These are phyloP conservation scores for Colletotrichum shisoi DNA, from an alignment of 2,329 filamentous ascomycete species.

Conservation along the genomic window DNA sequence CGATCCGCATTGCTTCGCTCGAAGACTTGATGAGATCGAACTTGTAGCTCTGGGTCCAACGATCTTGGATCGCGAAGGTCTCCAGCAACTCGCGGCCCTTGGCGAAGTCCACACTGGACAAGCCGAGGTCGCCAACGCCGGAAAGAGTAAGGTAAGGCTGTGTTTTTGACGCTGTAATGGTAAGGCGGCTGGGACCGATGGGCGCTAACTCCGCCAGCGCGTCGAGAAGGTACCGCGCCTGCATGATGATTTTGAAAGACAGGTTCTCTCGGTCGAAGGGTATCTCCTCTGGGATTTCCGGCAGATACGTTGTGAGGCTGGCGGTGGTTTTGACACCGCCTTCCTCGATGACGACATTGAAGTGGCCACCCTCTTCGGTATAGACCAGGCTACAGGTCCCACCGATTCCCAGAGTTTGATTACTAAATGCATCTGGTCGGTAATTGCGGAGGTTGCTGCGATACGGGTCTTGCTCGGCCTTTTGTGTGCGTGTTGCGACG, in stretches of 20 bases:
- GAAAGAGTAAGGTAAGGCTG: conserved; percentile 79
- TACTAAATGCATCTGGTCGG: conserved; percentile 78
- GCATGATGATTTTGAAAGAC: conserved; percentile 94
- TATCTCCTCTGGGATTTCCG: conserved; percentile 78
- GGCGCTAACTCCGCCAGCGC: conserved; percentile 73
- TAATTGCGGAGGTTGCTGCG: conserved; percentile 69
- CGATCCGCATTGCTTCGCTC: conserved; percentile 88
- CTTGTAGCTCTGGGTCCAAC: conserved; percentile 78
- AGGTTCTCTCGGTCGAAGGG: conserved; percentile 84
- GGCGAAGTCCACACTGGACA: conserved; percentile 72
- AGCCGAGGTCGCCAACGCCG: conserved; percentile 66
- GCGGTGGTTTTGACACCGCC: conserved; percentile 87
- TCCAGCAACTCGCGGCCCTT: conserved; percentile 74
- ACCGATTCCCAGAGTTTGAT: conserved; percentile 80
- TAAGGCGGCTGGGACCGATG: conserved; percentile 76
- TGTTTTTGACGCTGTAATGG: conserved; percentile 69
- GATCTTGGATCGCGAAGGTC: conserved; percentile 71
- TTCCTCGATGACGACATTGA: conserved; percentile 87
- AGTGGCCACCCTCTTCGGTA: conserved; percentile 73
- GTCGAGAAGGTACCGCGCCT: conserved; percentile 74
- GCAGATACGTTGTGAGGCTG: conserved; percentile 86
- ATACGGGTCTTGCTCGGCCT: conserved; percentile 67
- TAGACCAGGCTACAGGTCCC: conserved; percentile 89
- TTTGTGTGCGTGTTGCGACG: conserved; percentile 64
- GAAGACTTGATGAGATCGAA: conserved; percentile 88